Conservation (phyloP, 73 alveolate species). For the Tetrahymena borealis region DNA sequence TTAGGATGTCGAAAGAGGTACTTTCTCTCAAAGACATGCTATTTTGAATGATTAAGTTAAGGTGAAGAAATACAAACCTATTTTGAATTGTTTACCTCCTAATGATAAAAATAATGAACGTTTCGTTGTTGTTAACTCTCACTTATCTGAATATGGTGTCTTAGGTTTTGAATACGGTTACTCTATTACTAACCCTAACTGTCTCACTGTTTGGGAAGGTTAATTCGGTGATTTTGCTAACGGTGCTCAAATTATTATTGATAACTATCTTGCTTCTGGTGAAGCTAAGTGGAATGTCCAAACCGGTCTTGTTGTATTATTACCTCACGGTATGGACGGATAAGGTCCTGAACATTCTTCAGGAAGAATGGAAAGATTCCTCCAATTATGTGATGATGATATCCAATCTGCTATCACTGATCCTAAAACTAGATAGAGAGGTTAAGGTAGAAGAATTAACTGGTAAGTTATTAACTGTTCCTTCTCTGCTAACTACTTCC, state of each 20-base stretch:
- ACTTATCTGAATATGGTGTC: conserved; percentile 53
- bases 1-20: conserved; percentile 87
- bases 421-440: conserved; percentile 15
- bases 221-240: conserved; percentile 83
- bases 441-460: conserved; percentile 27
- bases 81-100: conserved; percentile 8
- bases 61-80: conserved; percentile 44
- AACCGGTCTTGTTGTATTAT: conserved; percentile 58
- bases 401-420: conserved; percentile 47
- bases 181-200: conserved; percentile 73
- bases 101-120: conserved; percentile 6
- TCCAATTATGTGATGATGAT: conserved; percentile 68
- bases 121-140: conserved; percentile 47
- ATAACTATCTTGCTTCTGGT: conserved; percentile 63
- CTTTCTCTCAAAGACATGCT: conserved; percentile 88
- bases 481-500: conserved; percentile 83
- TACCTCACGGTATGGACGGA: conserved; percentile 90
- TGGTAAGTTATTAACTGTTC: conserved; percentile 65
- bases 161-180: conserved; percentile 86
- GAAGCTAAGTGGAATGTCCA: conserved; percentile 81
- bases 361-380: conserved; percentile 77
- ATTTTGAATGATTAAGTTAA: conserved; percentile 58
- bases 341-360: conserved; percentile 89
- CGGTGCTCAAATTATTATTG: conserved; percentile 77
- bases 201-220: conserved; percentile 81